Evolutionary conservation across 2,329 filamentous ascomycete genomes (phyloP).

Genomic region (Cercospora sp.): DNA sequence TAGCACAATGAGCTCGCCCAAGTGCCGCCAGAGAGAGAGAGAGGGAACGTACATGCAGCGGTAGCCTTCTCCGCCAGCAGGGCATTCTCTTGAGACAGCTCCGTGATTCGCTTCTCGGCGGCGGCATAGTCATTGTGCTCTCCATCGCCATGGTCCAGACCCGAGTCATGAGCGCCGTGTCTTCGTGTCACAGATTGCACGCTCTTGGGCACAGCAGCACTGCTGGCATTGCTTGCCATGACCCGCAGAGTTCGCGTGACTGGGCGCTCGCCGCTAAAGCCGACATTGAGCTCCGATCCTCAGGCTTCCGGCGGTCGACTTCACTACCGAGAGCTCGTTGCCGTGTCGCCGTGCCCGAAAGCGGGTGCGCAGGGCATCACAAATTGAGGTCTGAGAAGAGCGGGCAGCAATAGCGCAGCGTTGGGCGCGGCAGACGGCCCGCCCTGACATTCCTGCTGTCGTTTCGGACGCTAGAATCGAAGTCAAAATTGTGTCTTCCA

Average conservation of each 20-base stretch:
- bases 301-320: background rate
- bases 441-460: background rate
- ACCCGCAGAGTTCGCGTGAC: slow-evolving; percentile 15
- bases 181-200: slow-evolving; percentile 21
- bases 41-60: slow-evolving; percentile 52
- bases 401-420: background rate
- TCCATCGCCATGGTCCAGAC: slow-evolving; percentile 60
- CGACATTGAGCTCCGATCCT: slow-evolving; percentile 12
- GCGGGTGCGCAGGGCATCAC: background rate
- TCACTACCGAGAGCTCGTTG: background rate
- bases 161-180: slow-evolving; percentile 46
- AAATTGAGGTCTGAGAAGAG: background rate
- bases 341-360: background rate
- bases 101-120: slow-evolving; percentile 48
- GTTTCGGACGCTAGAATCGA: background rate
- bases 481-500: background rate
- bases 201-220: slow-evolving; percentile 30
- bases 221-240: slow-evolving; percentile 31
- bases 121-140: slow-evolving; percentile 24
- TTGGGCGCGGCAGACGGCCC: background rate
- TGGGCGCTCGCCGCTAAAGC: slow-evolving; percentile 2
- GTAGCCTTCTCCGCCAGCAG: slow-evolving; percentile 70
- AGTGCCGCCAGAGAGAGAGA: background rate
- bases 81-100: slow-evolving; percentile 70
- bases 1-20: background rate